Evolutionary conservation across 176 grass and related monocot genomes (phyloP), one percentile per base, ranked within the genome.

Genomic region (Rhynchospora tenuis): DNA sequence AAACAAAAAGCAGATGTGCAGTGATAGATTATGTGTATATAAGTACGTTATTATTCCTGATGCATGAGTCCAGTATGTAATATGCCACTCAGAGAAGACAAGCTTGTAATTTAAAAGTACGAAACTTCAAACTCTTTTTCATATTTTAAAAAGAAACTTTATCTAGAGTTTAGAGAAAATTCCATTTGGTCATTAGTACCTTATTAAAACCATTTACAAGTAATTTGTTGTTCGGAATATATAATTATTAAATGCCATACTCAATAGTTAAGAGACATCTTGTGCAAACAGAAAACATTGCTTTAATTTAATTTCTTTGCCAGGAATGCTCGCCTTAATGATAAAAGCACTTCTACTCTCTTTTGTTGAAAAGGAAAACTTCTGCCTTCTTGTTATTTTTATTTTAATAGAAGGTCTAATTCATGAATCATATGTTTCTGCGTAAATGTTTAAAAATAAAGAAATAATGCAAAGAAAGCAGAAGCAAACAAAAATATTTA

Each of bases 21-120:
- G 43, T 72, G 68, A 22, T 72, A 28, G 12, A 28, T 64, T 13
- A 31, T 4, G 31, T 65, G 1, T 28, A 73, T 50, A 0, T 15
- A 14, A 38, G 33, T 1, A 38, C 33, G 33, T 38, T 38, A 7
- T 73, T 73, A 24, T 73, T 73, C 19, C 44, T 73, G 70, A 22
- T 5, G 33, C 33, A 38, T 38, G 20, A 48, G 44, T 73, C 5
- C 45, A 74, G 4, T 51, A 1, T 58, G 44, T 51, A 50, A 23
- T n/a, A 73, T 74, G 70, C 70, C 5, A 51, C 44, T 50, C 70
- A 50, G 45, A 73, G 20, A 50, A 73, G 45, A 73, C 70, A 72
- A 20, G 65, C 0, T 51, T 73, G 7, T n/a, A n/a, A n/a, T 73
- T 51, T 7, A 9, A 24, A 14, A 73, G 26, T 38, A 51, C 33